Evolutionary conservation across 2,329 filamentous ascomycete genomes (phyloP), one percentile per base, ranked within the genome.

Genomic region (Venturia pyrina): DNA sequence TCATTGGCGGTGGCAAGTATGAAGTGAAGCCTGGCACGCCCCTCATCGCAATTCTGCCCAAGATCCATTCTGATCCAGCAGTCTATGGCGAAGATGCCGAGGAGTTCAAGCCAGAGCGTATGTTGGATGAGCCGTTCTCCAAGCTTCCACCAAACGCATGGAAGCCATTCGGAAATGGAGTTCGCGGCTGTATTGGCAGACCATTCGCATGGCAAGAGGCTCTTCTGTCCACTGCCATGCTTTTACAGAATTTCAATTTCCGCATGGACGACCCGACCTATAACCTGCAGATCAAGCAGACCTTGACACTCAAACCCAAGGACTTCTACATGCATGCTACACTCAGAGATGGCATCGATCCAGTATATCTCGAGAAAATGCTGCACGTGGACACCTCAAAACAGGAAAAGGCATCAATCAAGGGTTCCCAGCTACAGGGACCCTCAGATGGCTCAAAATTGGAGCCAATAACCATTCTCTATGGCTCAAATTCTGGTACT

Each of bases 141-240:
- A 71, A 71, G 5, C 72, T 76, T 28, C 73, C 75, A 59, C 73
- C 73, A n/a, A 70, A 78, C 34, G 73, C 72, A 69, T 81, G 70
- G 81, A 85, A 84, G 69, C 82, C 82, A 0, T 84, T 84, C 67
- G 82, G 82, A 0, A 84, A 79, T 43, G 83, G 82, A 1, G 75
- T 80, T 70, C 75, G 82, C 32, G 80, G 73, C 19, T 85, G 82
- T 66, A 84, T 85, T 41, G 82, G 82, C 5, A 75, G 82, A 1
- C 75, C 80, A 0, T 85, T 85, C 66, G 82, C 82, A 0, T 82
- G 80, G 80, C 82, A 85, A 69, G 82, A 85, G 67, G 76, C 78
- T 2, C 69, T 84, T 3, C 73, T 84, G 37, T 74, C 75, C 21
- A 72, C 75, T 60, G 78, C 76, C 0, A 75, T 79, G 65, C 72